Percentiles rank a stretch among this genome's conserved stretches.
phyloP scores from a whole-genome alignment of 179 eudicot genomes.

The Silene vulgaris region DNA sequence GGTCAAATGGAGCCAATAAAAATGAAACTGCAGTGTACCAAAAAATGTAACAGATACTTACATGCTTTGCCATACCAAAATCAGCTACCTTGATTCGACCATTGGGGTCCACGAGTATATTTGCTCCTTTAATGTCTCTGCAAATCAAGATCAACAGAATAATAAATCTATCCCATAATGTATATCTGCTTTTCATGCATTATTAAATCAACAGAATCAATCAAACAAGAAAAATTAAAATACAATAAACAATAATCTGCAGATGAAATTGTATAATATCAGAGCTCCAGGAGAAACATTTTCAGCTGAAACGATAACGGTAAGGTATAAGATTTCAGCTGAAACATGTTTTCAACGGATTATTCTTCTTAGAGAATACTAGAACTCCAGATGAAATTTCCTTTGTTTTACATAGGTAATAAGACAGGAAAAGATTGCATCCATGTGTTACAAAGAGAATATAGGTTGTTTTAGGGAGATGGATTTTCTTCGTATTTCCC shows the following conservation, averaged over 20 bases:
- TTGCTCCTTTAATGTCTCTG: conserved; percentile 98
- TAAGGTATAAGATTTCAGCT: too few species aligned
- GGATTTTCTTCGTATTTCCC: background rate
- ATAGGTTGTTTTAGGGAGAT: background rate
- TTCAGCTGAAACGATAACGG: too few species aligned
- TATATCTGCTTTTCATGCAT: background rate
- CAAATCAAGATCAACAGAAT: conserved; percentile 18
- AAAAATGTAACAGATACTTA: conserved; percentile 36
- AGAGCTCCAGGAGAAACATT: too few species aligned
- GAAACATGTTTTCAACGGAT: too few species aligned
- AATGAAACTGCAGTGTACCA: background rate
- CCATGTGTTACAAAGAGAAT: background rate
- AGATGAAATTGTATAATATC: background rate
- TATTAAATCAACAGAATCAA: too few species aligned
- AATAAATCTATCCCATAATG: conserved; percentile 12
- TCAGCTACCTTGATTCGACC: conserved; percentile 91
- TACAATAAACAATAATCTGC: background rate
- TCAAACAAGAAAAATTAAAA: background rate
- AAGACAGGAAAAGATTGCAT: background rate
- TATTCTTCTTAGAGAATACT: too few species aligned
- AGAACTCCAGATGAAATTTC: background rate
- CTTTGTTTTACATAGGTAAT: background rate
- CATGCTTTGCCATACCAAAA: conserved; percentile 99
- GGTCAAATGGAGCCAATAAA: background rate
- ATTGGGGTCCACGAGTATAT: conserved; percentile 88